Conservation (phyloP, 805 yeast genomes). For the Ogataea neopini region DNA sequence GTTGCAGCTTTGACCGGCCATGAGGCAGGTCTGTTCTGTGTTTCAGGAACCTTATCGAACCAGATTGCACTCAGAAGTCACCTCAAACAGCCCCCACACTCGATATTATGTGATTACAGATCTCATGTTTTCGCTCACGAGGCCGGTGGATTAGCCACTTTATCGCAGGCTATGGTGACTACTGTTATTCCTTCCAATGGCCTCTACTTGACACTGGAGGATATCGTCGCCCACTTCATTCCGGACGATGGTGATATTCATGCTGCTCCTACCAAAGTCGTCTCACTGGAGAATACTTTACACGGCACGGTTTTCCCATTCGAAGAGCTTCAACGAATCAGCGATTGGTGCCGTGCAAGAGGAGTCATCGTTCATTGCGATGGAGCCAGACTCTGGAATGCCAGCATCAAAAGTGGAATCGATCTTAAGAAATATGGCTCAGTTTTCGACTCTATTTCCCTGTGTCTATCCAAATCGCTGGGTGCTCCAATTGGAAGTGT, state of each 20-base stretch:
- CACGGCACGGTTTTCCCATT: conserved; percentile 81
- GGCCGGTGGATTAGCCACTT: conserved; percentile 88
- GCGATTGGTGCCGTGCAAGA: conserved; percentile 64
- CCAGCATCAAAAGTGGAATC: conserved; percentile 72
- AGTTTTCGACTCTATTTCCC: conserved; percentile 83
- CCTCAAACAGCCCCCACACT: conserved; percentile 77
- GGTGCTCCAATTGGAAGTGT: conserved; percentile 95
- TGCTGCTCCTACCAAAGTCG: conserved; percentile 81
- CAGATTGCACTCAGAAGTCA: conserved; percentile 82
- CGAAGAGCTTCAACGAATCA: conserved; percentile 72
- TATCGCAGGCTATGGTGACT: conserved; percentile 89
- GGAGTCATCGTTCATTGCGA: conserved; percentile 75
- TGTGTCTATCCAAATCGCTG: conserved; percentile 84
- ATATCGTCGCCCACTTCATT: conserved; percentile 58
- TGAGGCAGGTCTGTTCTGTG: conserved; percentile 79
- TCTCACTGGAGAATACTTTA: conserved; percentile 85
- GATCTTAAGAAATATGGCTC: conserved; percentile 69
- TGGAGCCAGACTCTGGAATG: conserved; percentile 96
- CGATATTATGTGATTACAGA: conserved; percentile 83
- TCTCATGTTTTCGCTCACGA: conserved; percentile 83
- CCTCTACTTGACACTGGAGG: conserved; percentile 74
- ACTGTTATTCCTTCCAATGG: conserved; percentile 83
- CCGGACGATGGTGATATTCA: conserved; percentile 84
- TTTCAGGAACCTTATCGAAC: conserved; percentile 88
- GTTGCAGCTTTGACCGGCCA: conserved; percentile 74